Evolutionary conservation across 495 filamentous ascomycete genomes (phyloP).

Genomic region (Aspergillus mulundensis): DNA sequence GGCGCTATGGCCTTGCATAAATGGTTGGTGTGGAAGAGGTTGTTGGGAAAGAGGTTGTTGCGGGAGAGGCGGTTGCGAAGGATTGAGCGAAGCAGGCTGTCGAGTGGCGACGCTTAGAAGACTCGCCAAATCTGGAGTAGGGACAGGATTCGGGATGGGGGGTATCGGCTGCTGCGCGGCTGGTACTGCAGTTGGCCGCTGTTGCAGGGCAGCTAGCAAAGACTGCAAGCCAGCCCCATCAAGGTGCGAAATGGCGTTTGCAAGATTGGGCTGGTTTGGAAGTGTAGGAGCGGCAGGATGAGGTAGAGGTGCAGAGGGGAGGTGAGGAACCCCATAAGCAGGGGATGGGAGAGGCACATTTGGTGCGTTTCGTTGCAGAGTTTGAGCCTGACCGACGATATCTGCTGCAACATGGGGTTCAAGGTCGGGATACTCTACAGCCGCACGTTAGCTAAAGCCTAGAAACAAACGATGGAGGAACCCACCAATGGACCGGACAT

Average conservation of each 20-base stretch:
- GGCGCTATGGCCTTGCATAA: conserved; percentile 29
- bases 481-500: conserved; percentile 71
- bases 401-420: conserved; percentile 73
- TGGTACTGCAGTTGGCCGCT: conserved; percentile 42
- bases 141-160: conserved; percentile 25
- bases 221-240: conserved; percentile 70
- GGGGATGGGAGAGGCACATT: conserved; percentile 42
- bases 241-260: conserved; percentile 52
- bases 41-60: conserved; percentile 29
- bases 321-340: conserved; percentile 40
- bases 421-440: conserved; percentile 70
- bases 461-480: conserved; percentile 3
- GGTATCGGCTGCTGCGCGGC: conserved; percentile 35
- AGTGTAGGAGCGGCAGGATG: conserved; percentile 32
- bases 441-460: conserved; percentile 12
- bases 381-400: conserved; percentile 72
- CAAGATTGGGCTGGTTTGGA: conserved; percentile 38
- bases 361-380: conserved; percentile 44
- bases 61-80: conserved; percentile 28
- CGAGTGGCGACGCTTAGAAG: conserved; percentile 49
- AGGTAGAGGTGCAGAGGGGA: conserved; percentile 33
- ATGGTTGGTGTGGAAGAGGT: conserved; percentile 30
- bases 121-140: conserved; percentile 55
- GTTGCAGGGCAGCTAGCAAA: conserved; percentile 58
- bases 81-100: conserved; percentile 34